Evolutionary conservation across 75 land plant species (phyloP).

Genomic region (Selaginella tamariscina): DNA sequence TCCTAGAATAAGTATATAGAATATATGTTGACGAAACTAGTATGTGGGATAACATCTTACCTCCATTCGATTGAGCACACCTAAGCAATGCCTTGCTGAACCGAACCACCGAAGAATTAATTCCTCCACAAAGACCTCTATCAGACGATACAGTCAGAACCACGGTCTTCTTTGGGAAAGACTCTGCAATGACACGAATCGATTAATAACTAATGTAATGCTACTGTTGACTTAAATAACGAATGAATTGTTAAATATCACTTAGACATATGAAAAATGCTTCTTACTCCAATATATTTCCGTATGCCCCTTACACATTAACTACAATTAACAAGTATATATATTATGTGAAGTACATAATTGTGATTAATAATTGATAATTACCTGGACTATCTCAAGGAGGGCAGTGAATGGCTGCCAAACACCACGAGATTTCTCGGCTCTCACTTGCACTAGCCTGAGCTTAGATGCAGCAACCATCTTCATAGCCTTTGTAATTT

Average conservation of each 20-base stretch:
- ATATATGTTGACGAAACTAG: no score
- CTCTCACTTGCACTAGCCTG: constrained; percentile 53
- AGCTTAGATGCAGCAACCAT: constrained; percentile 99
- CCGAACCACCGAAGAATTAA: constrained; percentile 84
- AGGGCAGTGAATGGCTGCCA: constrained; percentile 98
- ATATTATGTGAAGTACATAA: no score
- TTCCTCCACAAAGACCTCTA: constrained; percentile 99
- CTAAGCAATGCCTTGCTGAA: constrained; percentile 46
- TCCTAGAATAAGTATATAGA: no score
- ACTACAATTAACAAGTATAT: no score
- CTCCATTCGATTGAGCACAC: background rate
- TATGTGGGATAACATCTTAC: no score
- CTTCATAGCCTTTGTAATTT: constrained; percentile 99
- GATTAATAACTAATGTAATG: no score
- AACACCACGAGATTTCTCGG: constrained; percentile 89
- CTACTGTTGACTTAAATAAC: no score
- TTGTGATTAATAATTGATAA: no score
- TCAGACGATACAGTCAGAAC: constrained; percentile 74
- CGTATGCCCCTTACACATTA: no score
- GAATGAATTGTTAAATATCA: no score
- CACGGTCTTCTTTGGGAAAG: constrained; percentile 69
- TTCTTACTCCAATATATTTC: no score
- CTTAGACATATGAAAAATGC: no score
- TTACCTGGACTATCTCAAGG: constrained; percentile 70
- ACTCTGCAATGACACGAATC: constrained; percentile 32